Conservation (phyloP, 2,329 filamentous ascomycete genomes). For the Cercospora nicotianae region DNA sequence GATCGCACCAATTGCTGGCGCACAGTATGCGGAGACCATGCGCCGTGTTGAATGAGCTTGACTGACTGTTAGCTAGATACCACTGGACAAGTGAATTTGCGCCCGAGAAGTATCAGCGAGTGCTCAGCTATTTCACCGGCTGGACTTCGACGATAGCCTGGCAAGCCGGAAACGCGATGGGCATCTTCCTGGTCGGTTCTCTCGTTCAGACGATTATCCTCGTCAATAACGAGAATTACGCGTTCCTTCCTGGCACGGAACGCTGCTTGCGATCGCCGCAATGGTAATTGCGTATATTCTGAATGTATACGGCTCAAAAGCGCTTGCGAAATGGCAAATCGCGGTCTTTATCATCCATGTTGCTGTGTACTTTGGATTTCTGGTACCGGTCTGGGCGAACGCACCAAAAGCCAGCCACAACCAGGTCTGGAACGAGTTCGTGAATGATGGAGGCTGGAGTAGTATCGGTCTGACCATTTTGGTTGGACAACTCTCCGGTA, state of each 20-base stretch:
- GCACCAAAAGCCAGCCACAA: slow-evolving; percentile 23
- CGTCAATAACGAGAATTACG: slow-evolving; percentile 46
- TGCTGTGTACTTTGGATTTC: slow-evolving; percentile 30
- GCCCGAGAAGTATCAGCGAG: slow-evolving; percentile 25
- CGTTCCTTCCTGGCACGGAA: slow-evolving; percentile 49
- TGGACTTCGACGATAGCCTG: slow-evolving; percentile 28
- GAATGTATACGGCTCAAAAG: slow-evolving; percentile 40
- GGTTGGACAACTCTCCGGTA: slow-evolving; percentile 34
- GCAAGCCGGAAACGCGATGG: slow-evolving; percentile 24
- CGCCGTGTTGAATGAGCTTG: neutral
- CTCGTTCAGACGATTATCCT: slow-evolving; percentile 32
- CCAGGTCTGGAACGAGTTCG: slow-evolving; percentile 37
- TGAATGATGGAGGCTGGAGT: slow-evolving; percentile 42
- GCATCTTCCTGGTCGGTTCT: slow-evolving; percentile 26
- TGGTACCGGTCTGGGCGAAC: slow-evolving; percentile 32
- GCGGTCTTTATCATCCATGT: slow-evolving; percentile 27
- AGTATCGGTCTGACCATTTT: slow-evolving; percentile 32
- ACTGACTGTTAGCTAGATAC: slow-evolving; percentile 4
- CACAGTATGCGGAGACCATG: neutral
- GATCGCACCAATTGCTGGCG: slow-evolving; percentile 32
- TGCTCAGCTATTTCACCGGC: slow-evolving; percentile 15
- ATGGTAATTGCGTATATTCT: slow-evolving; percentile 45
- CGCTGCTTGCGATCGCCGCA: slow-evolving; percentile 49
- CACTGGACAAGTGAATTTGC: slow-evolving; percentile 32
- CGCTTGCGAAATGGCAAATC: slow-evolving; percentile 40